A percentile compares a stretch with the other conserved stretches of the same genome.
These are phyloP conservation scores for Amanita fuliginea DNA, from an alignment of 768 basidiomycete species.

Conservation along the genomic window DNA sequence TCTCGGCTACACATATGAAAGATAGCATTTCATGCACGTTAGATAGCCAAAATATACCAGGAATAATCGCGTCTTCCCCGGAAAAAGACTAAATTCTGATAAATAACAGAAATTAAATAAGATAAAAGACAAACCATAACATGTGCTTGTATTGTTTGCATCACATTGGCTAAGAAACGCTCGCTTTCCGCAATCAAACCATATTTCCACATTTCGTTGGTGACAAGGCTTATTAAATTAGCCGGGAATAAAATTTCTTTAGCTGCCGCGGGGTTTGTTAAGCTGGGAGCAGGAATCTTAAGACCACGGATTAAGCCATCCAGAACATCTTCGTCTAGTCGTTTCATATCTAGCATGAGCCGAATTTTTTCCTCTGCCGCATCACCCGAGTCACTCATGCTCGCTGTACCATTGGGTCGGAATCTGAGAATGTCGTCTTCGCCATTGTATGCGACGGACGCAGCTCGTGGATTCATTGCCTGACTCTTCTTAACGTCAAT, in stretches of 20 bases:
- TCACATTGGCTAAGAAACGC: conserved; percentile 95
- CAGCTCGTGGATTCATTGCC: conserved; percentile 66
- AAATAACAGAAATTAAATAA: conserved; percentile 5
- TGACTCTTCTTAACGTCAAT: conserved; percentile 62
- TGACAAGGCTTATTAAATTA: conserved; percentile 92
- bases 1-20: conserved; percentile 98
- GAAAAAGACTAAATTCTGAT: conserved; percentile 54
- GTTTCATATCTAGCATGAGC: conserved; percentile 83
- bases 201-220: conserved; percentile 99
- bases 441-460: conserved; percentile 81
- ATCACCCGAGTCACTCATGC: conserved; percentile 73
- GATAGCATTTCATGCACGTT: conserved; percentile 99
- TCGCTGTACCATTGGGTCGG: conserved; percentile 54
- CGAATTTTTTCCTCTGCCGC: conserved; percentile 92
- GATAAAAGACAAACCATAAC: conserved; percentile 73
- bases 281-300: conserved; percentile 86
- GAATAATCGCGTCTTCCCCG: conserved; percentile 90
- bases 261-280: conserved; percentile 84
- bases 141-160: conserved; percentile 95
- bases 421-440: conserved; percentile 64
- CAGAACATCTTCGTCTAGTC: conserved; percentile 87
- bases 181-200: conserved; percentile 95
- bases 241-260: conserved; percentile 99
- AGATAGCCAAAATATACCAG: conserved; percentile 99
- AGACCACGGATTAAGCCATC: conserved; percentile 82